phyloP scores from a whole-genome alignment of 345 rosid genomes.

The Populus simonii region DNA sequence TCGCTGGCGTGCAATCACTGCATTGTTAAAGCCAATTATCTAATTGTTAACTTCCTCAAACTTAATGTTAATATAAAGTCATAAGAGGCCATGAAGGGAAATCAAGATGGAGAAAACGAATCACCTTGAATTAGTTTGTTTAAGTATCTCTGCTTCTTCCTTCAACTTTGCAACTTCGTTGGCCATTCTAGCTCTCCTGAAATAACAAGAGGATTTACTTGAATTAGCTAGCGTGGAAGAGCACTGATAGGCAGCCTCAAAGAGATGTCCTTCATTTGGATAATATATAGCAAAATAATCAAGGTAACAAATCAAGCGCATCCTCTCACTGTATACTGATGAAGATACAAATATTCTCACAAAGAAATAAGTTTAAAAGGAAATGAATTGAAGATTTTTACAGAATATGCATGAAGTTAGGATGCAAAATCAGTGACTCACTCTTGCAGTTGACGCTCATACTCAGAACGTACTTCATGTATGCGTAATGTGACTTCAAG shows the following conservation, averaged over 20 bases:
- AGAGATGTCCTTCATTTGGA: neutral
- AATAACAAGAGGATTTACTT: slow-evolving; percentile 20
- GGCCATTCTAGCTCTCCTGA: slow-evolving; percentile 89
- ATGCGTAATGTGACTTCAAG: slow-evolving; percentile 88
- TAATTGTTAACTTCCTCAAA: neutral
- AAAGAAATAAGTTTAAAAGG: neutral
- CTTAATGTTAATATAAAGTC: neutral
- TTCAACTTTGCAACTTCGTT: slow-evolving; percentile 76
- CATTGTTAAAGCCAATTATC: slow-evolving; percentile 19
- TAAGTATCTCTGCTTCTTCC: slow-evolving; percentile 66
- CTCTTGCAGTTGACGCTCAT: slow-evolving; percentile 94
- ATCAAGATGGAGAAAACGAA: slow-evolving; percentile 1
- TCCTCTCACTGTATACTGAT: neutral
- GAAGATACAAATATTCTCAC: neutral
- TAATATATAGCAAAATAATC: neutral
- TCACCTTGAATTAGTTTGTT: slow-evolving; percentile 61
- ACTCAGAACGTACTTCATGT: slow-evolving; percentile 88
- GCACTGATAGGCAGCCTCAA: neutral
- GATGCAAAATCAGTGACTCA: slow-evolving; percentile 38
- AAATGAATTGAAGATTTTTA: neutral
- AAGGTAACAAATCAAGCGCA: neutral
- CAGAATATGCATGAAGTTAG: neutral
- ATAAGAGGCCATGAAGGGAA: neutral
- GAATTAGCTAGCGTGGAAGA: slow-evolving; percentile 1
- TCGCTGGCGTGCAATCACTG: slow-evolving; percentile 52